Evolutionary conservation across 2,329 filamentous ascomycete genomes (phyloP).

Genomic region (Periconia macrospinosa): DNA sequence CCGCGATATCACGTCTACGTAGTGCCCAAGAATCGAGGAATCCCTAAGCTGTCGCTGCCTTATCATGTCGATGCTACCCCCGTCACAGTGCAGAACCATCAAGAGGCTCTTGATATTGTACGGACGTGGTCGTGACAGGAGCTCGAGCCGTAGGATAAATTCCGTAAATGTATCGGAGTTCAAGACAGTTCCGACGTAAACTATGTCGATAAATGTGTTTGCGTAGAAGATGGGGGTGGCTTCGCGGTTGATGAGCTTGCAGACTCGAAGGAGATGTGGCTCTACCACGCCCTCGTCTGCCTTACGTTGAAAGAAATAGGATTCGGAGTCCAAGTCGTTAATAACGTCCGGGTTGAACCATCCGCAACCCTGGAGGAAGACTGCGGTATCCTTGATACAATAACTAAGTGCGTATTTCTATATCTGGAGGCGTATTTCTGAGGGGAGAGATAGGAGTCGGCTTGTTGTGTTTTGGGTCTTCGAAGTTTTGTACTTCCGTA

Average conservation of each 20-base stretch:
- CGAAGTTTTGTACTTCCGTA: too few species aligned
- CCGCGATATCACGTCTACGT: background rate
- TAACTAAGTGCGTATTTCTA: too few species aligned
- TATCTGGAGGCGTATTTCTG: too few species aligned
- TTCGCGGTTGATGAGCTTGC: background rate
- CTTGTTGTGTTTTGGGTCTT: too few species aligned
- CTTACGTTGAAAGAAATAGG: background rate
- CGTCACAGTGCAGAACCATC: background rate
- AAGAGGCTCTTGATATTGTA: background rate
- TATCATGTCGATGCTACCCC: background rate
- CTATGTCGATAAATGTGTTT: background rate
- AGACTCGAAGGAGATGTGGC: background rate
- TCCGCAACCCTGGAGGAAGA: too few species aligned
- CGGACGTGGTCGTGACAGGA: background rate
- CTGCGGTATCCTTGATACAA: too few species aligned
- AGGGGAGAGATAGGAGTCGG: too few species aligned
- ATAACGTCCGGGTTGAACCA: too few species aligned
- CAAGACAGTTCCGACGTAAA: background rate
- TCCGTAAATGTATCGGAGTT: background rate
- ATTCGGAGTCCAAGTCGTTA: too few species aligned
- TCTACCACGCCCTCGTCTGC: background rate
- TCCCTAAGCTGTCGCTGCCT: background rate
- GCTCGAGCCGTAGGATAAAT: background rate
- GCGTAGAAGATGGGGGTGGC: background rate
- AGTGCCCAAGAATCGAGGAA: background rate